Evolutionary conservation across 2,329 filamentous ascomycete genomes (phyloP).

Genomic region (Pseudogymnoascus sp.): DNA sequence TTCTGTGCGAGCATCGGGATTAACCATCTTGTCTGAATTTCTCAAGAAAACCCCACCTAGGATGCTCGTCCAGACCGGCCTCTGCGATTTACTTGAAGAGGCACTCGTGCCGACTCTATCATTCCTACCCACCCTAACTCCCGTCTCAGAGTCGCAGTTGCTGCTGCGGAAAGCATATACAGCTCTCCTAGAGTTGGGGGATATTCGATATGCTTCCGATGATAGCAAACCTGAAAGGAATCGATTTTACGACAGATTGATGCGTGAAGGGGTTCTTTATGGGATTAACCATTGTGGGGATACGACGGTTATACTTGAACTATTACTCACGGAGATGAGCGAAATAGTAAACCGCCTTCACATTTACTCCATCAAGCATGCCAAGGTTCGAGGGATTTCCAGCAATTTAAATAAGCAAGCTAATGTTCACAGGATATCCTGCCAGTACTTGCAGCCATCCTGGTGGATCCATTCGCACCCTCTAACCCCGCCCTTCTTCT

Average conservation of each 20-base stretch:
- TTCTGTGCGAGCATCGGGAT: constrained; percentile 45
- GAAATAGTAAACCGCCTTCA: constrained; percentile 48
- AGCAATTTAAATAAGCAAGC: background rate
- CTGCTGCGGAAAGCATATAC: constrained; percentile 60
- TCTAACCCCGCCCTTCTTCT: constrained; percentile 45
- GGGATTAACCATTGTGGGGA: constrained; percentile 51
- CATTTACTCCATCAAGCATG: constrained; percentile 56
- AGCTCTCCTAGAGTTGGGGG: constrained; percentile 51
- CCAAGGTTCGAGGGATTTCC: constrained; percentile 44
- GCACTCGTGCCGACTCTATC: constrained; percentile 64
- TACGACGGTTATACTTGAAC: constrained; percentile 46
- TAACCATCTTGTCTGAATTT: constrained; percentile 46
- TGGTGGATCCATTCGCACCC: constrained; percentile 61
- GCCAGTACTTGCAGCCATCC: constrained; percentile 53
- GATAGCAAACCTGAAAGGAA: constrained; percentile 24
- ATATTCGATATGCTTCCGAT: constrained; percentile 15
- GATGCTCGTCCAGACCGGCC: constrained; percentile 53
- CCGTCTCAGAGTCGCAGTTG: constrained; percentile 57
- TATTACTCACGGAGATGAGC: constrained; percentile 45
- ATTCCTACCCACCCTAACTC: constrained; percentile 68
- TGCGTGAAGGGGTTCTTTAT: constrained; percentile 48
- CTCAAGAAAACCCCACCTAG: constrained; percentile 43
- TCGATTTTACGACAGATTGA: constrained; percentile 43
- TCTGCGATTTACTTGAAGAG: constrained; percentile 60
- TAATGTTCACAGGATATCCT: constrained; percentile 48